Conservation (phyloP, 345 rosid species). For the Cardamine chenopodiifolia region DNA sequence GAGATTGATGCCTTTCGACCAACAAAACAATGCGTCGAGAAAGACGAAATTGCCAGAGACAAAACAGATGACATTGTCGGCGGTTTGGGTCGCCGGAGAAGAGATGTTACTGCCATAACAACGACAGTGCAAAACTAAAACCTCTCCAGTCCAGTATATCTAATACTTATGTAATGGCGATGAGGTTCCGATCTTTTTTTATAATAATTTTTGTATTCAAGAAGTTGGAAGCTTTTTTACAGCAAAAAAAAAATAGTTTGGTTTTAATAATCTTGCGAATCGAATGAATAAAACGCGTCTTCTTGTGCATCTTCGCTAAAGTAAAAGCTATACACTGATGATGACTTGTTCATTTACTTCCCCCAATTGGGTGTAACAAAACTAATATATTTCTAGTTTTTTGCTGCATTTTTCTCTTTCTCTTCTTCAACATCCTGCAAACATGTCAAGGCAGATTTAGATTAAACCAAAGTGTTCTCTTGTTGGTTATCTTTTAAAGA, state of each 20-base stretch:
- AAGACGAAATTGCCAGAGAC: conserved; percentile 38
- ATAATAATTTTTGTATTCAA: background rate
- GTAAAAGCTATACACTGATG: conserved; percentile 41
- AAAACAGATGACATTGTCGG: conserved; percentile 36
- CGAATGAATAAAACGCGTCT: conserved; percentile 29
- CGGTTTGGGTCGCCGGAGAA: conserved; percentile 43
- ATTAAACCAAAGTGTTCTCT: conserved; percentile 4
- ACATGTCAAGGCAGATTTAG: background rate
- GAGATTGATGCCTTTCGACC: conserved; percentile 41
- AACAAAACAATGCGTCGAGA: conserved; percentile 47
- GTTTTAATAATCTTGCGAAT: conserved; percentile 21
- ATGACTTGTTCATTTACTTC: conserved; percentile 4
- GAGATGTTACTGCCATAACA: conserved; percentile 32
- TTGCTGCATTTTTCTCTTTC: conserved; percentile 40
- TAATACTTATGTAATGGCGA: background rate
- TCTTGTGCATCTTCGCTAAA: conserved; percentile 30
- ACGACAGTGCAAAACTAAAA: background rate
- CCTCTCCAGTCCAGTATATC: background rate
- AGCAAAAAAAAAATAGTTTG: background rate
- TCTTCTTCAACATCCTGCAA: conserved; percentile 73
- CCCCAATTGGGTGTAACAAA: background rate
- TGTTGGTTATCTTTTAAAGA: background rate
- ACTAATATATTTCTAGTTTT: conserved; percentile 25
- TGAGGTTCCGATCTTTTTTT: background rate
- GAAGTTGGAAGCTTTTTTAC: background rate